phyloP scores from a whole-genome alignment of 2,329 filamentous ascomycete species.

The Purpureocillium takamizusanense region DNA sequence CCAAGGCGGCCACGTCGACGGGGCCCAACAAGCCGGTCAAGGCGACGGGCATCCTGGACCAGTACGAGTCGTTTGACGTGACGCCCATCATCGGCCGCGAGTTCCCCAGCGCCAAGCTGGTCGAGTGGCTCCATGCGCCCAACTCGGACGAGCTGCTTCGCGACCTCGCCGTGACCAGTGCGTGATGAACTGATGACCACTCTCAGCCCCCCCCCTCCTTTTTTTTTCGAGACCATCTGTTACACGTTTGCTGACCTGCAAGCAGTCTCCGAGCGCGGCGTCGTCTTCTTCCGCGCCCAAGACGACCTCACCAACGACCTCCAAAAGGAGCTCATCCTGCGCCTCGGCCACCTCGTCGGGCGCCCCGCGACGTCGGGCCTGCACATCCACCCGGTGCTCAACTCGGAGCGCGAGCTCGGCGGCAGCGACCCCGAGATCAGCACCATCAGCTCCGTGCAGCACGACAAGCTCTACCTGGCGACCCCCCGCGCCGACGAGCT shows the following conservation, averaged over 20 bases:
- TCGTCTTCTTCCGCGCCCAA: constrained; percentile 62
- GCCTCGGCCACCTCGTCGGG: constrained; percentile 48
- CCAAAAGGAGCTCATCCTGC: constrained; percentile 56
- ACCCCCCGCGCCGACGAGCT: constrained; percentile 1
- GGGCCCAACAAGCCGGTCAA: constrained; percentile 30
- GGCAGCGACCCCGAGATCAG: constrained; percentile 52
- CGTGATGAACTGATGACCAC: constrained; percentile 12
- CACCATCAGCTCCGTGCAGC: constrained; percentile 50
- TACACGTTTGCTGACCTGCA: not conserved
- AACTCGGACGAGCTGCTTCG: constrained; percentile 55
- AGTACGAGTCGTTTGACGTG: constrained; percentile 46
- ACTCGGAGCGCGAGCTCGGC: constrained; percentile 42
- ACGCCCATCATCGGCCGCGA: constrained; percentile 56
- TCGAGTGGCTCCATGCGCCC: constrained; percentile 49
- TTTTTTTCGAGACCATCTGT: not conserved
- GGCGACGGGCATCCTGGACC: constrained; percentile 39
- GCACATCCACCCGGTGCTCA: constrained; percentile 52
- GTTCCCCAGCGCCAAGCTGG: constrained; percentile 48
- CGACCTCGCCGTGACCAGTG: constrained; percentile 60
- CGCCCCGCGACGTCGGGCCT: constrained; percentile 46
- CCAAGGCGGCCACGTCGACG: constrained; percentile 1
- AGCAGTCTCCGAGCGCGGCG: constrained; percentile 57
- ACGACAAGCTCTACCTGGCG: constrained; percentile 37
- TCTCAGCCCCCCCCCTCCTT: not conserved
- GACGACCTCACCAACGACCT: constrained; percentile 50